Conservation (phyloP, 2,329 filamentous ascomycete genomes). For the Cryphonectria nitschkei region DNA sequence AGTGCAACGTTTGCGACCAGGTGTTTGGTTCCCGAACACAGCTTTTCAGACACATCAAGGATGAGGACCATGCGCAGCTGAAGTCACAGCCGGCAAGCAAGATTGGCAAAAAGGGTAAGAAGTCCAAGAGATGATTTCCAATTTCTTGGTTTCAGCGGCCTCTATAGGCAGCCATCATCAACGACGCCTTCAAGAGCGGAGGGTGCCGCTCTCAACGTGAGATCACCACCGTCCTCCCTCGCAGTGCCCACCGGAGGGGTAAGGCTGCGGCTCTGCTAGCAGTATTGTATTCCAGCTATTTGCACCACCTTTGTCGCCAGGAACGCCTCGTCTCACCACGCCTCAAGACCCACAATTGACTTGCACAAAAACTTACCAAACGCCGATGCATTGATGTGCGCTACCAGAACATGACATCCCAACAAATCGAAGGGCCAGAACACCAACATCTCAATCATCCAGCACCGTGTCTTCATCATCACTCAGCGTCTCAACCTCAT, state of each 20-base stretch:
- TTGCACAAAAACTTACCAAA: background rate
- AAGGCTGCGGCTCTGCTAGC: background rate
- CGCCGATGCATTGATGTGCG: conserved; percentile 26
- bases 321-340: conserved; percentile 4
- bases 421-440: background rate
- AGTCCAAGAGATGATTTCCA: conserved; percentile 41
- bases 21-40: conserved; percentile 66
- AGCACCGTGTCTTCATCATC: conserved; percentile 52
- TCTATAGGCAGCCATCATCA: background rate
- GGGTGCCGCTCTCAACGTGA: background rate
- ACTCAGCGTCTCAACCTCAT: conserved; percentile 88
- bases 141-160: background rate
- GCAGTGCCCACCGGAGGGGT: background rate
- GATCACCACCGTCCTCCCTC: background rate
- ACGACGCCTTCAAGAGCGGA: background rate
- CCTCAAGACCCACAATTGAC: conserved; percentile 1
- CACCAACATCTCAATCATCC: conserved; percentile 21
- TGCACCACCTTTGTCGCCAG: background rate
- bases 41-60: conserved; percentile 74
- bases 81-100: conserved; percentile 44
- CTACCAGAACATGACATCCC: conserved; percentile 10
- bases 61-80: conserved; percentile 66
- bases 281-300: background rate
- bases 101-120: conserved; percentile 39
- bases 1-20: conserved; percentile 50